These are phyloP conservation scores for Funneliformis mosseae DNA, from an alignment of 192 early-diverging fungal species.

Conservation along the genomic window DNA sequence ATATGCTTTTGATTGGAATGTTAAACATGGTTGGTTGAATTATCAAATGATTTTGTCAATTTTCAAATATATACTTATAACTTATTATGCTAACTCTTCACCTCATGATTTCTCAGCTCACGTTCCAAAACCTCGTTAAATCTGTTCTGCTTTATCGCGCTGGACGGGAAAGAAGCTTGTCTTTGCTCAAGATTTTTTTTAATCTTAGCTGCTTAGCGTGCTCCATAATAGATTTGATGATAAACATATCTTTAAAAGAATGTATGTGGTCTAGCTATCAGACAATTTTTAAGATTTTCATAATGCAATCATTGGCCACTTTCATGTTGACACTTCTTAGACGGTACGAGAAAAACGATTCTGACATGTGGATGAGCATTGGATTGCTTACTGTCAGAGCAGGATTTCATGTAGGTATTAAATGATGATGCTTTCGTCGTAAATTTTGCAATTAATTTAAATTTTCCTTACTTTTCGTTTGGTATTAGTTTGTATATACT, in stretches of 20 bases:
- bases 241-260: neutral
- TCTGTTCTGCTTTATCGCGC: neutral
- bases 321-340: neutral
- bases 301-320: neutral
- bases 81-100: neutral
- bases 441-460: neutral
- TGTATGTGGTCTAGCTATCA: neutral
- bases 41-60: too few species aligned
- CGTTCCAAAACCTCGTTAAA: neutral
- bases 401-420: neutral
- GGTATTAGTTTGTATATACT: neutral
- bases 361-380: neutral
- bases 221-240: neutral
- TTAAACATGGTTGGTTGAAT: too few species aligned
- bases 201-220: neutral
- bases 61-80: too few species aligned
- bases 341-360: neutral
- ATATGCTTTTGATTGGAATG: too few species aligned
- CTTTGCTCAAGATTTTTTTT: neutral
- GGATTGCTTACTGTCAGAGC: neutral
- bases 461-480: neutral
- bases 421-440: too few species aligned
- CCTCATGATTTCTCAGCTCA: neutral
- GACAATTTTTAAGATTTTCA: neutral
- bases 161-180: neutral